These are phyloP conservation scores for Vicia faba DNA, from an alignment of 306 rosid species.

Conservation along the genomic window DNA sequence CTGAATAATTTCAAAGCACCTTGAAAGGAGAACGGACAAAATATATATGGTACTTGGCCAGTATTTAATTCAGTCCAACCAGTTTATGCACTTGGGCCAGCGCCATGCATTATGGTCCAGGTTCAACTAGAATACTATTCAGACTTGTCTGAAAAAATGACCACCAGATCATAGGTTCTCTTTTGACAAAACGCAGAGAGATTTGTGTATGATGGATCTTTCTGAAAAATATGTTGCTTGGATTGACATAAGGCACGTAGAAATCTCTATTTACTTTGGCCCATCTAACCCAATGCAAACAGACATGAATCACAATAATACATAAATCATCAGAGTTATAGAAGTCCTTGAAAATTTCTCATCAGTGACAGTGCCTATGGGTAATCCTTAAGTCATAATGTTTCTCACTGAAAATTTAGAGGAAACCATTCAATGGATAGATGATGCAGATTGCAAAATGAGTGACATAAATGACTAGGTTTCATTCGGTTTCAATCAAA, in stretches of 20 bases:
- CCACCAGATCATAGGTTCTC: slow-evolving; percentile 17
- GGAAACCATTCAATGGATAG: neutral
- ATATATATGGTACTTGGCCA: slow-evolving; percentile 15
- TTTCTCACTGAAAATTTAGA: neutral
- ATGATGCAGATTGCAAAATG: slow-evolving; percentile 28
- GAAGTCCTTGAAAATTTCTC: slow-evolving; percentile 9
- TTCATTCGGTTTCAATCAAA: slow-evolving; percentile 4
- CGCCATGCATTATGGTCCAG: neutral
- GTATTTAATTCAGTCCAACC: slow-evolving; percentile 18
- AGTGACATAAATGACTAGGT: slow-evolving; percentile 14
- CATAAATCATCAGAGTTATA: neutral
- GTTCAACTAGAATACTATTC: neutral
- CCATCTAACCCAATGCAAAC: slow-evolving; percentile 10
- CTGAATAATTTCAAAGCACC: neutral
- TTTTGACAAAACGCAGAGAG: neutral
- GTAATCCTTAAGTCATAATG: slow-evolving; percentile 9
- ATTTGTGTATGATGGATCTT: neutral
- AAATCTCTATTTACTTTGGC: neutral
- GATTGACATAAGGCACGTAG: neutral
- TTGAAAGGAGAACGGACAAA: slow-evolving; percentile 2
- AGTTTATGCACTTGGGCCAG: slow-evolving; percentile 25
- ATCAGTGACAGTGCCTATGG: slow-evolving; percentile 1
- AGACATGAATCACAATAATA: slow-evolving; percentile 4
- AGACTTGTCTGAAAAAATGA: neutral
- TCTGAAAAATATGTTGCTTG: slow-evolving; percentile 7